Evolutionary conservation across 352 stramenopile genomes (phyloP).

Genomic region (Globisporangium perplexum): DNA sequence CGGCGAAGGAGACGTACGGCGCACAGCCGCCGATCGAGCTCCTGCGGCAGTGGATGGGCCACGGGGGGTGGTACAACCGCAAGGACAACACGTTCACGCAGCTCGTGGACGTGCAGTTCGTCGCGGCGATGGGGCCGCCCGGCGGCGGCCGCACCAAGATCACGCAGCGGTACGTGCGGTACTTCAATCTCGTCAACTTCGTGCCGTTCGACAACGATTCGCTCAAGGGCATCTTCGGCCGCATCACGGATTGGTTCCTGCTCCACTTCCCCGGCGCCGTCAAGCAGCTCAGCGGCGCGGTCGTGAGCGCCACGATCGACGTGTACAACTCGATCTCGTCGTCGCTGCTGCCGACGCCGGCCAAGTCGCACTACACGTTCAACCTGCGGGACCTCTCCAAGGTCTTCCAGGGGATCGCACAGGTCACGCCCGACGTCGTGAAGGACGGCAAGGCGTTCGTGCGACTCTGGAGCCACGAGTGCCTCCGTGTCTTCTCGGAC

Average conservation of each 20-base stretch:
- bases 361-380: constrained; percentile 94
- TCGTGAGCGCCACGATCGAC: constrained; percentile 87
- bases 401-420: constrained; percentile 90
- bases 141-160: constrained; percentile 89
- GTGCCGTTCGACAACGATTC: constrained; percentile 88
- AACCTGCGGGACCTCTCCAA: constrained; percentile 92
- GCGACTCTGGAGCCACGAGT: constrained; percentile 90
- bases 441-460: constrained; percentile 86
- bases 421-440: constrained; percentile 70
- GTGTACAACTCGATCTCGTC: constrained; percentile 91
- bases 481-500: constrained; percentile 88
- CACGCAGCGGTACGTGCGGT: constrained; percentile 90
- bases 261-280: constrained; percentile 72
- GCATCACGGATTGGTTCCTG: constrained; percentile 90
- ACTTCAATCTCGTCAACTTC: constrained; percentile 94
- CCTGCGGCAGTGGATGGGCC: constrained; percentile 92
- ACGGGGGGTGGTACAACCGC: constrained; percentile 92
- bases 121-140: constrained; percentile 90
- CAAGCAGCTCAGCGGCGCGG: constrained; percentile 58
- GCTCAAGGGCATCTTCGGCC: constrained; percentile 82
- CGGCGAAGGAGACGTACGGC: constrained; percentile 91
- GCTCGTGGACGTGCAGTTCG: constrained; percentile 92
- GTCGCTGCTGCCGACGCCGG: constrained; percentile 88
- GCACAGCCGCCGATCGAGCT: constrained; percentile 92
- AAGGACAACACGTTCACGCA: constrained; percentile 92